Percentiles rank a stretch among this genome's conserved stretches.
These are phyloP conservation scores for Hypoxylon lienhwacheense DNA, from an alignment of 495 filamentous ascomycete genomes.

Conservation along the genomic window DNA sequence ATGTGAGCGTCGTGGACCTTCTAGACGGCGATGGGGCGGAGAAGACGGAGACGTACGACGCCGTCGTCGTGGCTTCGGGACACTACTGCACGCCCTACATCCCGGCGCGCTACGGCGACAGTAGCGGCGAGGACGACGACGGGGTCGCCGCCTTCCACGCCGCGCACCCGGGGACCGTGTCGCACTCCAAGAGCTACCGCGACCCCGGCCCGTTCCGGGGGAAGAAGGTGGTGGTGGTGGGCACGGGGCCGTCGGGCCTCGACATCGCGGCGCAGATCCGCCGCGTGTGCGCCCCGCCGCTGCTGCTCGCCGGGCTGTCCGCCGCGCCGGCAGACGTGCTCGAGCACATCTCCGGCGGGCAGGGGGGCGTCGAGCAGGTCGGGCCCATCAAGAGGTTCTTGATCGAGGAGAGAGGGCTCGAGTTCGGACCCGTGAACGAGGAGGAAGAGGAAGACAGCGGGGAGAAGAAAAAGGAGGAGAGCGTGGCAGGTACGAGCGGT, in stretches of 20 bases:
- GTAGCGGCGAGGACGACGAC: conserved; percentile 45
- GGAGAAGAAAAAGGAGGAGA: neutral
- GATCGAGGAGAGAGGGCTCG: conserved; percentile 38
- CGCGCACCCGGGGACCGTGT: conserved; percentile 63
- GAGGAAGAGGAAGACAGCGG: neutral
- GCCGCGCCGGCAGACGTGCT: conserved; percentile 38
- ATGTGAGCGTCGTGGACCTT: conserved; percentile 48
- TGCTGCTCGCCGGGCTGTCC: conserved; percentile 49
- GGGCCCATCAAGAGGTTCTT: conserved; percentile 49
- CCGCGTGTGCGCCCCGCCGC: conserved; percentile 42
- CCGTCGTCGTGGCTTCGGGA: conserved; percentile 80
- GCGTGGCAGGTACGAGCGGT: too few species aligned
- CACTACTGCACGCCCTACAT: conserved; percentile 76
- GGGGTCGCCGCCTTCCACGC: conserved; percentile 53
- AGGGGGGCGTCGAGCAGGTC: conserved; percentile 41
- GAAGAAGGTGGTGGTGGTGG: conserved; percentile 67
- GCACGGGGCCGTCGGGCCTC: conserved; percentile 74
- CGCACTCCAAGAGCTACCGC: conserved; percentile 82
- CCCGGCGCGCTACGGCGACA: too few species aligned
- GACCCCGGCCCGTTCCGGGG: conserved; percentile 57
- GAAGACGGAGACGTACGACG: conserved; percentile 64
- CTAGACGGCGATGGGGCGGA: conserved; percentile 40
- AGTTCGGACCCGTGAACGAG: conserved; percentile 29
- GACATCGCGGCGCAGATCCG: conserved; percentile 81
- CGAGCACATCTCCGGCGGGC: conserved; percentile 12